phyloP scores from a whole-genome alignment of 352 stramenopile genomes.

The Phytophthora agathidicida region DNA sequence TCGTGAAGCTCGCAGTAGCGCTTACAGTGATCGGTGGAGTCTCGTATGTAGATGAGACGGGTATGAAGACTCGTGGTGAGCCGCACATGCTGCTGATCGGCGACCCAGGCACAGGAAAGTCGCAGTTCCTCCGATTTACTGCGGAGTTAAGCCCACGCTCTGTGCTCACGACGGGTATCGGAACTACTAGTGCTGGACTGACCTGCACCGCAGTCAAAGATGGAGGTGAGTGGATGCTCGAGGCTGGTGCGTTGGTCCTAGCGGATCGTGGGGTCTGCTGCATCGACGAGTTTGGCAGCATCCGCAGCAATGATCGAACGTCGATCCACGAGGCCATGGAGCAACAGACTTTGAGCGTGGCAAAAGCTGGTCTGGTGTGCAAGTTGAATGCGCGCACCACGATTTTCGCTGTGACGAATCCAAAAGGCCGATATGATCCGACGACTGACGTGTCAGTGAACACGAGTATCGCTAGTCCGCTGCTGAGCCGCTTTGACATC shows the following conservation, averaged over 20 bases:
- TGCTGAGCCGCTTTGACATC: conserved; percentile 98
- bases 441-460: conserved; percentile 92
- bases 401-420: conserved; percentile 97
- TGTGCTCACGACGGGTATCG: conserved; percentile 96
- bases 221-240: conserved; percentile 95
- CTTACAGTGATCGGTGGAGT: conserved; percentile 94
- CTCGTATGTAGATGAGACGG: conserved; percentile 66
- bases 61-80: conserved; percentile 83
- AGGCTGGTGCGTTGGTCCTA: conserved; percentile 95
- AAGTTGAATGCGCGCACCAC: conserved; percentile 96
- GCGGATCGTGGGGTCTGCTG: conserved; percentile 94
- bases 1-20: conserved; percentile 93
- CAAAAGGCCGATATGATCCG: conserved; percentile 88
- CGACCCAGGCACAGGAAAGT: conserved; percentile 90
- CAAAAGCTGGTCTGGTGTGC: conserved; percentile 97
- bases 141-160: conserved; percentile 94
- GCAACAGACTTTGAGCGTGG: conserved; percentile 97
- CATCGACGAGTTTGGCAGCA: conserved; percentile 98
- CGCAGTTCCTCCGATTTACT: conserved; percentile 96
- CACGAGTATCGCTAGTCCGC: conserved; percentile 94
- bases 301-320: conserved; percentile 92
- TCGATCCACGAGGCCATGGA: conserved; percentile 98
- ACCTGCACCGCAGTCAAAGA: conserved; percentile 98
- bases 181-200: conserved; percentile 95
- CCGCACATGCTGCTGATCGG: conserved; percentile 89